Evolutionary conservation across 345 rosid species (phyloP).

Genomic region (Lenwebbia sp.): DNA sequence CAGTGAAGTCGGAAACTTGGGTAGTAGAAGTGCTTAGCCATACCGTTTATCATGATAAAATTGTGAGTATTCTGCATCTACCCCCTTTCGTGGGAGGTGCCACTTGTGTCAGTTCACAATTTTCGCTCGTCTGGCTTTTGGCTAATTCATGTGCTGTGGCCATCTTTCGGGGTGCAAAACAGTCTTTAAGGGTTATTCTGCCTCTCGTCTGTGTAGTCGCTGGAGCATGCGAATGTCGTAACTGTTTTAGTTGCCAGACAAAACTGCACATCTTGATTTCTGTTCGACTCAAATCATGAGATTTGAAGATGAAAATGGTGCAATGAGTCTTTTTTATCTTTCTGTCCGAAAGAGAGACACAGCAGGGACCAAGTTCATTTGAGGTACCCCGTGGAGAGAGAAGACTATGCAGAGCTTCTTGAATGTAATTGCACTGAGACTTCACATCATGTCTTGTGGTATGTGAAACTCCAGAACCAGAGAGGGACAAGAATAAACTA

Average conservation of each 20-base stretch:
- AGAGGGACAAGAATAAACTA: not conserved
- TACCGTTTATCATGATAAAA: not conserved
- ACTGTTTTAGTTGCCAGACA: not conserved
- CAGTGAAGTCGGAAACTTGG: not conserved
- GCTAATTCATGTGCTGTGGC: not conserved
- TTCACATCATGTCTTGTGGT: not conserved
- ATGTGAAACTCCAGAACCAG: not conserved
- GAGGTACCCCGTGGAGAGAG: not conserved
- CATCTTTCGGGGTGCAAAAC: not conserved
- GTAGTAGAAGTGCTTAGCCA: not conserved
- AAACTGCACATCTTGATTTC: not conserved
- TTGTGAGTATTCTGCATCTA: not conserved
- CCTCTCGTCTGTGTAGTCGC: not conserved
- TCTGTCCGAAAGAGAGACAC: not conserved
- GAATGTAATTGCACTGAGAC: not conserved
- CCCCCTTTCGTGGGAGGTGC: not conserved
- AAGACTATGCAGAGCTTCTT: not conserved
- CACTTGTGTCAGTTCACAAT: not conserved
- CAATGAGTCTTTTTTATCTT: not conserved
- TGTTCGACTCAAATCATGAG: not conserved
- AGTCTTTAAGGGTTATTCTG: not conserved
- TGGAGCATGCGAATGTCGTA: not conserved
- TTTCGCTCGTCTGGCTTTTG: not conserved
- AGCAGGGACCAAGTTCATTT: not conserved
- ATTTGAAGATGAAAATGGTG: not conserved